Evolutionary conservation across 176 grass and related monocot genomes (phyloP).

Genomic region (Cenchrus americanus): DNA sequence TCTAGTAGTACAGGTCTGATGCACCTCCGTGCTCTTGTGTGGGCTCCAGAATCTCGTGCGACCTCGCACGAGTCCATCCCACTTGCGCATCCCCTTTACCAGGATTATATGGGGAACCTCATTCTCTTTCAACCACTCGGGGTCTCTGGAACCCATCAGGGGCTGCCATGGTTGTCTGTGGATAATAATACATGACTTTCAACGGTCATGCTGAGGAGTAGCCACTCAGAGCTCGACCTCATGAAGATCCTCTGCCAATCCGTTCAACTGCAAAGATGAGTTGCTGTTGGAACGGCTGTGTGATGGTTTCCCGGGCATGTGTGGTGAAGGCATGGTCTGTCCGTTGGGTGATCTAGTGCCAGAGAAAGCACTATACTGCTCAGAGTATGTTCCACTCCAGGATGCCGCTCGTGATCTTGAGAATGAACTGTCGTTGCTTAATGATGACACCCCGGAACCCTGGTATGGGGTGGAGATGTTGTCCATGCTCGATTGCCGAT

Average conservation of each 20-base stretch:
- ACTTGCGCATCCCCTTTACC: constrained; percentile 8
- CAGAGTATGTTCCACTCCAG: constrained; percentile 78
- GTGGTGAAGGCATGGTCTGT: constrained; percentile 36
- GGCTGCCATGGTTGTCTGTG: constrained; percentile 3
- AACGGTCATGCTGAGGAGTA: background rate
- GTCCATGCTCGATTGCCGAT: constrained; percentile 76
- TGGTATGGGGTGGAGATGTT: constrained; percentile 51
- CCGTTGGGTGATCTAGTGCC: constrained; percentile 33
- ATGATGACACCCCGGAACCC: constrained; percentile 35
- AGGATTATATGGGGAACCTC: background rate
- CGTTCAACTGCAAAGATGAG: constrained; percentile 54
- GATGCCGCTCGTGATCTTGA: constrained; percentile 71
- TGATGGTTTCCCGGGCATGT: constrained; percentile 40
- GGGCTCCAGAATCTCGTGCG: background rate
- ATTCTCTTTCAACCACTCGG: background rate
- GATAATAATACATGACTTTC: background rate
- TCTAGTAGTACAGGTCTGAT: constrained; percentile 19
- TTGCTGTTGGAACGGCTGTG: constrained; percentile 52
- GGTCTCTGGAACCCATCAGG: constrained; percentile 3
- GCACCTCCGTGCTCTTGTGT: background rate
- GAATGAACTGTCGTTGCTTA: constrained; percentile 44
- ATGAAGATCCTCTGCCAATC: constrained; percentile 69
- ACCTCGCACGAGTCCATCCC: background rate
- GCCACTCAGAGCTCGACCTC: constrained; percentile 65
- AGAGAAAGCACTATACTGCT: constrained; percentile 45